These are phyloP conservation scores for Leccinum imitatum DNA, from an alignment of 768 basidiomycete species.

Conservation along the genomic window DNA sequence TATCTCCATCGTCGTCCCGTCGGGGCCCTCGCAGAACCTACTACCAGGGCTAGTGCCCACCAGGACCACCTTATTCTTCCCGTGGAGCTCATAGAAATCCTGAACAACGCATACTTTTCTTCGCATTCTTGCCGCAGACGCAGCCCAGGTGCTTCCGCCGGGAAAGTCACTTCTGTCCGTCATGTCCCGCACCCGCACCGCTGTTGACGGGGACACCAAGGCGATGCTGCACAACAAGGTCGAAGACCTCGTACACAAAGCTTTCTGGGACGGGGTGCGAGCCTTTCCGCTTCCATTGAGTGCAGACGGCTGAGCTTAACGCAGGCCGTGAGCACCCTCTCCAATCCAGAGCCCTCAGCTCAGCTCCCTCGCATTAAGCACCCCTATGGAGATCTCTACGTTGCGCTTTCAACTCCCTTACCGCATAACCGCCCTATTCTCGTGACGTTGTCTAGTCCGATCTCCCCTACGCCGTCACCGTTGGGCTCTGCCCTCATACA, in stretches of 20 bases:
- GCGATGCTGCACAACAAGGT: constrained; percentile 49
- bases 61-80: constrained; percentile 40
- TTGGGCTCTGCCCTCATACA: constrained; percentile 56
- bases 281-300: constrained; percentile 9
- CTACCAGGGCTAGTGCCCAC: constrained; percentile 22
- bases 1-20: constrained; percentile 19
- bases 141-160: constrained; percentile 58
- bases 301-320: constrained; percentile 20
- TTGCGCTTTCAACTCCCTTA: constrained; percentile 53
- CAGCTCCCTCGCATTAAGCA: constrained; percentile 60
- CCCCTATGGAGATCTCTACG: constrained; percentile 54
- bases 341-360: constrained; percentile 53
- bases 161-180: constrained; percentile 72
- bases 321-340: constrained; percentile 57
- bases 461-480: constrained; percentile 68
- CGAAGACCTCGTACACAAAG: constrained; percentile 49
- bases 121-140: constrained; percentile 64
- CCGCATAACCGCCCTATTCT: constrained; percentile 54
- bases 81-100: constrained; percentile 50
- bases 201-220: constrained; percentile 17
- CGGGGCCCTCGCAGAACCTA: constrained; percentile 6
- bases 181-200: constrained; percentile 37
- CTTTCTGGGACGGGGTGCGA: constrained; percentile 75
- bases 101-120: constrained; percentile 64
- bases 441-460: constrained; percentile 51